A percentile compares a stretch with the other conserved stretches of the same genome.
phyloP scores from a whole-genome alignment of 139 green algal genomes.

The Tetraselmis striata region DNA sequence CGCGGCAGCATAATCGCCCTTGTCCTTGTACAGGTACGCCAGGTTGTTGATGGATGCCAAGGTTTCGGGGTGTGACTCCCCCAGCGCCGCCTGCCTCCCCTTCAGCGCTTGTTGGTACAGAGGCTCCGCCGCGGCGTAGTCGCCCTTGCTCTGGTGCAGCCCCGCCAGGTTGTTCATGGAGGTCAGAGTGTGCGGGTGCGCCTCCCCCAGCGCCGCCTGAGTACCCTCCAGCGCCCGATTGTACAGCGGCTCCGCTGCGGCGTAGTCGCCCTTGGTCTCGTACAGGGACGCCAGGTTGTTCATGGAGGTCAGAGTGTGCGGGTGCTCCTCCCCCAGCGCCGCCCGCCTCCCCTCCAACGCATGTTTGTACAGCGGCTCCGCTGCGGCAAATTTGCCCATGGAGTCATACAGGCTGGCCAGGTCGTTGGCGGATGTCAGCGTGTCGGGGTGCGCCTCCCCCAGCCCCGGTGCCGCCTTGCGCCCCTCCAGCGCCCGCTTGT shows the following conservation, averaged over 20 bases:
- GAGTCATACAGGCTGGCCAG: background rate
- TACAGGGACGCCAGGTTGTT: constrained; percentile 4
- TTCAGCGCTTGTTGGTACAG: constrained; percentile 8
- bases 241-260: constrained; percentile 17
- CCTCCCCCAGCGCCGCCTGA: constrained; percentile 10
- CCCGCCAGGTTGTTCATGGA: constrained; percentile 9
- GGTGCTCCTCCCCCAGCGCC: constrained; percentile 8
- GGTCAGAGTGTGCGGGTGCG: constrained; percentile 10
- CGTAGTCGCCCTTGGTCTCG: constrained; percentile 1
- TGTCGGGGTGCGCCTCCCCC: constrained; percentile 14
- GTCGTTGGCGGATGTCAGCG: background rate
- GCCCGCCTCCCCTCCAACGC: background rate
- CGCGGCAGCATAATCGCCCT: constrained; percentile 6
- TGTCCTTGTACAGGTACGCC: background rate
- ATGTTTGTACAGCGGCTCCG: background rate
- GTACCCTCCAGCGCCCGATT: constrained; percentile 11
- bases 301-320: constrained; percentile 5
- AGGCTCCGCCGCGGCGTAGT: constrained; percentile 4
- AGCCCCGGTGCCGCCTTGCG: constrained; percentile 11
- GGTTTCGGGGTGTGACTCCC: constrained; percentile 13
- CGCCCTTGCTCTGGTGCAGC: constrained; percentile 4
- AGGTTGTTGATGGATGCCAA: constrained; percentile 15
- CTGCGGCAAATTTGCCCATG: background rate
- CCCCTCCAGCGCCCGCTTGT: constrained; percentile 13
- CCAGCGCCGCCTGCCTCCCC: constrained; percentile 1